Conservation (phyloP, 148 eudicot genomes). For the Camellia sinensis region DNA sequence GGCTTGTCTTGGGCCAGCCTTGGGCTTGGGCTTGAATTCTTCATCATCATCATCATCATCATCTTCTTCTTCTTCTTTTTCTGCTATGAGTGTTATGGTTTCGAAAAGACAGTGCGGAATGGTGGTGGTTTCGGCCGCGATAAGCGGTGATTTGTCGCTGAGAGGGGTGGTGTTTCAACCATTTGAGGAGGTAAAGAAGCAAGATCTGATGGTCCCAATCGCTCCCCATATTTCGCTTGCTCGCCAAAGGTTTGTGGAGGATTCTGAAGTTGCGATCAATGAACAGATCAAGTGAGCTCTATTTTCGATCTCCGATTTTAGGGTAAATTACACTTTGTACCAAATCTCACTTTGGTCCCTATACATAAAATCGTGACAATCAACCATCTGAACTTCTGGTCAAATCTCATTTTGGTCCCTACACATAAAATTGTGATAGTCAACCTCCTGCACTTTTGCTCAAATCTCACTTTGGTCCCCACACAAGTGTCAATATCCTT, state of each 20-base stretch:
- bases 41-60: no score
- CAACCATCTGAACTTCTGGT: no score
- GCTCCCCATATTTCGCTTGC: constrained; percentile 56
- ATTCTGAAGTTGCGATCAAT: constrained; percentile 67
- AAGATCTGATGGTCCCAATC: constrained; percentile 46
- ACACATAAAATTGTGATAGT: no score
- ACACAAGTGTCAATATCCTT: no score
- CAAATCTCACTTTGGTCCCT: no score
- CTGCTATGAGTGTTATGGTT: neutral
- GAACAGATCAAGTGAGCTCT: constrained; percentile 82
- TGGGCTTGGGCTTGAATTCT: no score
- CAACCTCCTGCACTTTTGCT: no score
- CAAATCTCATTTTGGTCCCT: no score
- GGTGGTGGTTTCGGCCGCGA: constrained; percentile 23
- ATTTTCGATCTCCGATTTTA: neutral
- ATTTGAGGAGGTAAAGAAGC: constrained; percentile 75
- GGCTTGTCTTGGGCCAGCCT: no score
- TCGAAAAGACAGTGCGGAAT: constrained; percentile 17
- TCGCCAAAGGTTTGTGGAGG: constrained; percentile 47
- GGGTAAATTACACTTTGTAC: no score
- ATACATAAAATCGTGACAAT: no score
- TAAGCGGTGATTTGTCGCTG: constrained; percentile 13
- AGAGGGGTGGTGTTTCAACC: constrained; percentile 74
- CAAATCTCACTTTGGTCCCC: no score
- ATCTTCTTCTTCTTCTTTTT: neutral